Conservation (phyloP, 1,284 basidiomycete genomes). For the Phlebopus sp. region DNA sequence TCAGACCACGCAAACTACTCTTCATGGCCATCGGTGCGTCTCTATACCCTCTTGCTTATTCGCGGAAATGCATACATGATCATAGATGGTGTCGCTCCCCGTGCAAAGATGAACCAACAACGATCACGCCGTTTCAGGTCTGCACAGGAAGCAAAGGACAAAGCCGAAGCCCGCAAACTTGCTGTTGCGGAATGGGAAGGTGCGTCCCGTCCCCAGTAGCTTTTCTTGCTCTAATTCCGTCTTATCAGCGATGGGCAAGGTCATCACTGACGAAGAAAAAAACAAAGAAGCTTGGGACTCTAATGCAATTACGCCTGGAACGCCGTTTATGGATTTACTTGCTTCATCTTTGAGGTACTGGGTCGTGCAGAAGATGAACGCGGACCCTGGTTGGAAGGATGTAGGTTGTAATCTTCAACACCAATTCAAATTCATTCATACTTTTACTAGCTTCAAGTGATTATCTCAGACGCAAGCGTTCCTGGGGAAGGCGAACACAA, state of each 20-base stretch:
- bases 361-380: constrained; percentile 94
- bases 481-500: constrained; percentile 99
- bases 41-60: constrained; percentile 3
- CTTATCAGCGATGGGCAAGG: constrained; percentile 81
- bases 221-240: constrained; percentile 4
- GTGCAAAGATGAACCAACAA: constrained; percentile 99
- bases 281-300: constrained; percentile 93
- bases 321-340: constrained; percentile 96
- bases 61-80: constrained; percentile 6
- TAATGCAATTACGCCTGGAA: constrained; percentile 98
- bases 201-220: constrained; percentile 29
- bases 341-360: constrained; percentile 91
- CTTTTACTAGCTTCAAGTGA: constrained; percentile 77
- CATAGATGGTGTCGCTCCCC: constrained; percentile 92
- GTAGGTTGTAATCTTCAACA: constrained; percentile 42
- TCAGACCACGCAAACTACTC: constrained; percentile 89
- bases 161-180: constrained; percentile 83
- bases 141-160: constrained; percentile 92
- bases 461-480: constrained; percentile 96
- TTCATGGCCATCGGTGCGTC: constrained; percentile 95
- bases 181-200: constrained; percentile 85
- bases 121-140: constrained; percentile 94
- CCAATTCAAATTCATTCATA: not conserved
- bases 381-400: constrained; percentile 94
- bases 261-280: constrained; percentile 81